Evolutionary conservation across 1,139 yeast genomes (phyloP), one percentile per base, ranked within the genome.

Genomic region (Blastobotrys arbuscula): DNA sequence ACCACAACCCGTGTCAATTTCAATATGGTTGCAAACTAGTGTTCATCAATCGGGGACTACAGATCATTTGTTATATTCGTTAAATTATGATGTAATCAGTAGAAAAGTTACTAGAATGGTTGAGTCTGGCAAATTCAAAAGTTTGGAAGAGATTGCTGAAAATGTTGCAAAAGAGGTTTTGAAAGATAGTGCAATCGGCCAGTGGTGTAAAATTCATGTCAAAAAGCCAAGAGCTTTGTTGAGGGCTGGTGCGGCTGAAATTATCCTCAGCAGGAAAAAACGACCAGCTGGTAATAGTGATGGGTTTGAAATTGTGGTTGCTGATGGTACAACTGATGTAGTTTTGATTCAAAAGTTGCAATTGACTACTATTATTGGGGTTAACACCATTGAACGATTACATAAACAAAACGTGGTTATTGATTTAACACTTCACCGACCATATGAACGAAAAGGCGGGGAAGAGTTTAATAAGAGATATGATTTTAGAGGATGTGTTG

Each of bases 31-130:
- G 53, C 71, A 71, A 38, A 86, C 96, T 0, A 81, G 83, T 60
- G 85, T 89, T 58, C 73, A 77, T 33, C 71, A 75, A 51, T 90
- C 96, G 7, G 81, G 92, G 10, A 69, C 70, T 13, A 78, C 83
- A 0, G 97, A 90, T 65, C 89, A 88, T 62, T 72, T 90, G 58
- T 78, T 79, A 51, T 81, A 84, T 61, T 84, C 96, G 5, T 75
- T 90, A 55, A 90, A 89, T 66, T 90, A 90, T 66, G 97, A 96
- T 1, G 90, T 82, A 12, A 77, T 90, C 13, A 79, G 90, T 2
- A 72, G 88, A 47, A 78, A 80, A 44, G 71, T 86, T 34, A 65
- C 76, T 36, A 72, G 74, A n/a, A 75, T 66, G 57, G 76, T 82
- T 60, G 77, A 72, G 50, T 53, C 66, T 2, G 68, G 75, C 55